Evolutionary conservation across 208 protist genomes (phyloP).

Genomic region (Naegleria fowleri): DNA sequence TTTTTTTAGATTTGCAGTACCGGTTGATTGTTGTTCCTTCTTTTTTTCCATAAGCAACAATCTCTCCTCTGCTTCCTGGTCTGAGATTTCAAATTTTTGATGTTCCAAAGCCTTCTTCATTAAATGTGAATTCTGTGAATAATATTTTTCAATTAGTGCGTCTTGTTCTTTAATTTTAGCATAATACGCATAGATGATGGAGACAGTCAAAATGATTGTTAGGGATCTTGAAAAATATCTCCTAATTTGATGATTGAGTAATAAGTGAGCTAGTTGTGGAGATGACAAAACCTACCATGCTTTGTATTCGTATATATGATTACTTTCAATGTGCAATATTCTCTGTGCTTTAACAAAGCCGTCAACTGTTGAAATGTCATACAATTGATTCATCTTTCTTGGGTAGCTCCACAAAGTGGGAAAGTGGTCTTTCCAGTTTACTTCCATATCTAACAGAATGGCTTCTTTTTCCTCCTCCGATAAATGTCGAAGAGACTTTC

Average conservation of each 20-base stretch:
- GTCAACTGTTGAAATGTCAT: background rate
- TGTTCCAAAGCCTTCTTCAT: background rate
- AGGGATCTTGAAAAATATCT: too few species aligned
- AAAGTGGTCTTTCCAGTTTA: background rate
- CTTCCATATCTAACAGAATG: background rate
- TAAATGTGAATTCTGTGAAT: background rate
- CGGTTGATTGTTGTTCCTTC: background rate
- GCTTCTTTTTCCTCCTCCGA: background rate
- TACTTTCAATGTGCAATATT: background rate
- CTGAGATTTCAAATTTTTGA: background rate
- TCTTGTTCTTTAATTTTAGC: background rate
- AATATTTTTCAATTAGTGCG: background rate
- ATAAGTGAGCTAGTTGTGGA: background rate
- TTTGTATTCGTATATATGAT: background rate
- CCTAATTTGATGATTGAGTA: too few species aligned
- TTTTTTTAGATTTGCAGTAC: background rate
- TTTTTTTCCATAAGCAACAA: background rate
- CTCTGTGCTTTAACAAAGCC: background rate
- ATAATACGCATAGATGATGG: background rate
- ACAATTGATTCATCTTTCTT: background rate
- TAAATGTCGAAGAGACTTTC: background rate
- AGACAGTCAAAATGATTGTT: background rate
- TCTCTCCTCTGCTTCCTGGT: background rate
- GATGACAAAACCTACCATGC: background rate
- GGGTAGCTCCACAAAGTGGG: background rate